A percentile compares a stretch with the other conserved stretches of the same genome.
These are phyloP conservation scores for Colletotrichum falcatum DNA, from an alignment of 2,329 filamentous ascomycete species.

Conservation along the genomic window DNA sequence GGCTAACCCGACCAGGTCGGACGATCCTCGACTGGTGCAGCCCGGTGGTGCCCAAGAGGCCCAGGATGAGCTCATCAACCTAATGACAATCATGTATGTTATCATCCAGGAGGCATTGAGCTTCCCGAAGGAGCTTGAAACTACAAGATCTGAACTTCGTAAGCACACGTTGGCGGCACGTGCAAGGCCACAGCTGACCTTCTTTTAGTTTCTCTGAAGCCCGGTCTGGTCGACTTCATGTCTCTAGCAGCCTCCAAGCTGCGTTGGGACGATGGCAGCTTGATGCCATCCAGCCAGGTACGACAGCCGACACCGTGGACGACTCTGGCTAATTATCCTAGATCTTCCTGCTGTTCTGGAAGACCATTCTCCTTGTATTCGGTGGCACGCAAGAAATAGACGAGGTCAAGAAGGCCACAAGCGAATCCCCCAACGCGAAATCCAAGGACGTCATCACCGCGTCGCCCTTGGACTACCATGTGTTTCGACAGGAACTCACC, in stretches of 20 bases:
- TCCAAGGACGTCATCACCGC: slow-evolving; percentile 87
- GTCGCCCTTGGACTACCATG: slow-evolving; percentile 94
- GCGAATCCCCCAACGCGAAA: slow-evolving; percentile 69
- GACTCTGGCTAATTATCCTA: slow-evolving; percentile 50
- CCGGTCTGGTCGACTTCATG: slow-evolving; percentile 78
- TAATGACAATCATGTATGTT: slow-evolving; percentile 74
- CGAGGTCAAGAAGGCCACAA: slow-evolving; percentile 78
- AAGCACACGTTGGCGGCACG: slow-evolving; percentile 47
- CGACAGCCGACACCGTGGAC: slow-evolving; percentile 46
- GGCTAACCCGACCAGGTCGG: slow-evolving; percentile 57
- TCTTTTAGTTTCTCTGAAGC: slow-evolving; percentile 66
- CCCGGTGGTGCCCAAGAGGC: slow-evolving; percentile 60
- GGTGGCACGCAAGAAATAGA: slow-evolving; percentile 82
- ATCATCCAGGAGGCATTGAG: slow-evolving; percentile 68
- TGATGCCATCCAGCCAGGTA: slow-evolving; percentile 73
- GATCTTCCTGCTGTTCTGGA: slow-evolving; percentile 90
- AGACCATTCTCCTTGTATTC: slow-evolving; percentile 86
- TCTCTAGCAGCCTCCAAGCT: slow-evolving; percentile 76
- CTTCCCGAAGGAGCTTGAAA: slow-evolving; percentile 61
- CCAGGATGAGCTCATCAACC: slow-evolving; percentile 71
- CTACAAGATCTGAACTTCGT: slow-evolving; percentile 63
- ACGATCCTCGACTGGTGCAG: slow-evolving; percentile 57
- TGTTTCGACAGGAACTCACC: slow-evolving; percentile 95
- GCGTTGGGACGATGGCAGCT: slow-evolving; percentile 77
- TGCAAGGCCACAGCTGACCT: slow-evolving; percentile 42